Conservation (phyloP, 2,329 filamentous ascomycete genomes). For the Epichloe sp. region DNA sequence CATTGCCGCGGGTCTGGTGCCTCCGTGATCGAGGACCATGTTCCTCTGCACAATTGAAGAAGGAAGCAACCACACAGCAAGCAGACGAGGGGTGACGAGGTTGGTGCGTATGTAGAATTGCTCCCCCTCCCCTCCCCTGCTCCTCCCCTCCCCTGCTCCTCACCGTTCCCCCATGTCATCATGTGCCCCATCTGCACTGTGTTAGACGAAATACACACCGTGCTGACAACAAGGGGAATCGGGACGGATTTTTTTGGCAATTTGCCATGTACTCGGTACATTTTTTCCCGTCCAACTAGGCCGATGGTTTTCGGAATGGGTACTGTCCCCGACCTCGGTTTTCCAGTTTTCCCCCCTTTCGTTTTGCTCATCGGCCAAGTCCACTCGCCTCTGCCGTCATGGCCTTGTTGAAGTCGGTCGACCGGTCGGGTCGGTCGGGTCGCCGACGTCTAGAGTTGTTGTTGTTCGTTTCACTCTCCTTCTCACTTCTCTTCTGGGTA, state of each 20-base stretch:
- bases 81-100: background rate
- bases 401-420: too few species aligned
- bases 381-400: background rate
- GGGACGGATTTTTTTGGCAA: background rate
- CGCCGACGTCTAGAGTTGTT: too few species aligned
- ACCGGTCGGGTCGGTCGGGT: too few species aligned
- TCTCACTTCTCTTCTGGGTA: too few species aligned
- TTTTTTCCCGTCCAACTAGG: background rate
- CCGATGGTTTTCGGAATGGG: slow-evolving; percentile 2
- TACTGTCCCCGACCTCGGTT: background rate
- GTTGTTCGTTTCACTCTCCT: too few species aligned
- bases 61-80: background rate
- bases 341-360: background rate
- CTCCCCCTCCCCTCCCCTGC: background rate
- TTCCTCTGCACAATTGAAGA: background rate
- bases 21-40: background rate
- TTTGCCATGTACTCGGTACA: background rate
- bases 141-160: background rate
- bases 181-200: background rate
- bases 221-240: background rate
- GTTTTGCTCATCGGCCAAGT: slow-evolving; percentile 1
- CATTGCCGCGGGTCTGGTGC: background rate
- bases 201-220: background rate
- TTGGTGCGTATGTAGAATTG: background rate
- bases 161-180: slow-evolving; percentile 1